These are phyloP conservation scores for Paramarasmius palmivorus DNA, from an alignment of 1,284 basidiomycete species.

Conservation along the genomic window DNA sequence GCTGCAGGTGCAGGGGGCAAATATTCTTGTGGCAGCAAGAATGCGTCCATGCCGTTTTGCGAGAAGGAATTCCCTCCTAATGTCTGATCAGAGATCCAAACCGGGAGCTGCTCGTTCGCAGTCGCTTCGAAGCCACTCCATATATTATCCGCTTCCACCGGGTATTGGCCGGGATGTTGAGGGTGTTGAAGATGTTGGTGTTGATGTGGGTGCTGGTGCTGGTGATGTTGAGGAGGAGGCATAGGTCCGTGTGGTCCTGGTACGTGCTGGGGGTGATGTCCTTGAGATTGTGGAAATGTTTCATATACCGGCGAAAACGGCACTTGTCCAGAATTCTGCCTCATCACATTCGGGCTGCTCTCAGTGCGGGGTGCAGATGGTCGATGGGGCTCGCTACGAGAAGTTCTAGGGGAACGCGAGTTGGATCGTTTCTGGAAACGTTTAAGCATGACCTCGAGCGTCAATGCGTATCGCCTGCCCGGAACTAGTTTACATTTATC, in stretches of 20 bases:
- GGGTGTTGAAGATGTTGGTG: conserved; percentile 18
- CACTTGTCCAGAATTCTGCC: conserved; percentile 18
- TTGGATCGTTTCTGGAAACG: conserved; percentile 66
- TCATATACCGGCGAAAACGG: conserved; percentile 50
- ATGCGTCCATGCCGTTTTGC: conserved; percentile 81
- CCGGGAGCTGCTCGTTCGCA: conserved; percentile 71
- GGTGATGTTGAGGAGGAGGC: conserved; percentile 26
- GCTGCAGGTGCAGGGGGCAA: conserved; percentile 47
- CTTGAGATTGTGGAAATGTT: conserved; percentile 31
- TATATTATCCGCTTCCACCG: conserved; percentile 66
- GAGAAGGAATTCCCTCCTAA: conserved; percentile 72
- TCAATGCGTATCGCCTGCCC: conserved; percentile 86
- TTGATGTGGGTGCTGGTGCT: conserved; percentile 18
- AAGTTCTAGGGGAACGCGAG: conserved; percentile 58
- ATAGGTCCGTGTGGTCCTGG: conserved; percentile 23
- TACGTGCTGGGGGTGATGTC: conserved; percentile 31
- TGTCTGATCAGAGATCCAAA: conserved; percentile 82
- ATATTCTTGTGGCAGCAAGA: conserved; percentile 74
- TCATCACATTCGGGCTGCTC: conserved; percentile 1
- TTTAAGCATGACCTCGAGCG: conserved; percentile 85
- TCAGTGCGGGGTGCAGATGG: conserved; percentile 31
- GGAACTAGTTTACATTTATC: conserved; percentile 57
- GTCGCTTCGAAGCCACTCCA: conserved; percentile 73
- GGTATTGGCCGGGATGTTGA: conserved; percentile 30
- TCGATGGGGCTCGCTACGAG: conserved; percentile 46